Base-by-base conservation (phyloP, 169 alveolate genomes). In the Sarcocystis neurona region DNA sequence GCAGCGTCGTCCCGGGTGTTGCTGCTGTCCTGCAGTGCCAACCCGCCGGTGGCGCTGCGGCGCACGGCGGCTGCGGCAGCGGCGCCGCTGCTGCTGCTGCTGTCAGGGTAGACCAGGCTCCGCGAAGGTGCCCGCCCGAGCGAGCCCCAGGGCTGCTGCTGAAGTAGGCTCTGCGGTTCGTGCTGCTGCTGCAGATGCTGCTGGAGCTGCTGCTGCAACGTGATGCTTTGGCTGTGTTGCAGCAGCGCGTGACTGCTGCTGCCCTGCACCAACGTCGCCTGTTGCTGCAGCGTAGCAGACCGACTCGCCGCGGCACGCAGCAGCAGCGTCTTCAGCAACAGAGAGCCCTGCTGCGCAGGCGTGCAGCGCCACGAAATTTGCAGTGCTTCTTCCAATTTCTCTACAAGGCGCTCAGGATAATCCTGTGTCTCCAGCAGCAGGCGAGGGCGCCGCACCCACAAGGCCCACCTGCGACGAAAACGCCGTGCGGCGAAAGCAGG, bases 381-480 rank as follows among this genome's bases (percentile, higher is more conserved):
- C 58, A 79, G 87, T 53, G 32, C 70, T 37, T 30, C 30, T 10
- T 79, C 87, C 56, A 79, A 75, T 27, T 32, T 75, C 34, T 12
- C 58, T 27, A 79, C 47, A 2, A 37, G 41, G 30, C 32, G 30
- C 50, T 43, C 47, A 8, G 63, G 53, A 30, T 79, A 48, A 8
- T 44, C 39, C 10, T 39, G 43, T 30, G 82, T 30, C 70, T 48
- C 70, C 66, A 12, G 86, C n/a, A 50, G 1, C 72, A 79, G 47
- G 15, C 70, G 75, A 15, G 63, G 48, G 60, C 87, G 87, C 50
- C 87, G 72, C n/a, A 79, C 87, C 87, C 87, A 79, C 87, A 79
- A n/a, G 6, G 75, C 87, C 87, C 87, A 79, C 37, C 87, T 79
- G 44, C 2, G 41, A 3, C 3, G 78, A 12, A 12, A n/a, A 20